Conservation (phyloP, 2,329 filamentous ascomycete species). For the Xylaria multiplex region DNA sequence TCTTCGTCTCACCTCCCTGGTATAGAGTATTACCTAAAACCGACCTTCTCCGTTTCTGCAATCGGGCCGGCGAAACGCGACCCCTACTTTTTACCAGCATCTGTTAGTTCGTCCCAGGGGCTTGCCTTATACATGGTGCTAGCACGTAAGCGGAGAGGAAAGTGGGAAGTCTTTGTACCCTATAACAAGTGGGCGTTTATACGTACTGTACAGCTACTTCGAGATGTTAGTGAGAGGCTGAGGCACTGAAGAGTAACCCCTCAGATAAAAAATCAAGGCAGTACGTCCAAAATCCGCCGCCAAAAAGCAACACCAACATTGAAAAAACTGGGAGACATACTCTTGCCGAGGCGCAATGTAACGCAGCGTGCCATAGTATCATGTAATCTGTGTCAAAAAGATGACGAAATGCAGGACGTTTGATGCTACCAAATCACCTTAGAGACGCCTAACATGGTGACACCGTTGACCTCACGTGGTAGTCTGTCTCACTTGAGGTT, state of each 20-base stretch:
- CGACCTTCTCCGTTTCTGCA: slow-evolving; percentile 24
- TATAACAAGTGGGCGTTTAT: slow-evolving; percentile 1
- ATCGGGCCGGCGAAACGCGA: slow-evolving; percentile 34
- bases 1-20: slow-evolving; percentile 2
- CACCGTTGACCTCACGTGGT: slow-evolving; percentile 14
- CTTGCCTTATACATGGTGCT: background rate
- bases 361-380: slow-evolving; percentile 3
- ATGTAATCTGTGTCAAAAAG: slow-evolving; percentile 12
- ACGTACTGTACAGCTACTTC: slow-evolving; percentile 32
- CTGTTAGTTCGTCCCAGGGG: slow-evolving; percentile 12
- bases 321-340: slow-evolving; percentile 7
- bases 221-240: background rate
- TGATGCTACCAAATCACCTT: slow-evolving; percentile 14
- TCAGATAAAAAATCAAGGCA: slow-evolving; percentile 5
- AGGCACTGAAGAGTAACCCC: too few relatives aligned
- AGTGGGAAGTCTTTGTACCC: slow-evolving; percentile 12
- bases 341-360: slow-evolving; percentile 4
- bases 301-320: slow-evolving; percentile 12
- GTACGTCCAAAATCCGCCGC: background rate
- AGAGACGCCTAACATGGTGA: slow-evolving; percentile 13
- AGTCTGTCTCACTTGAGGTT: slow-evolving; percentile 5
- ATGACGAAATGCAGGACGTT: slow-evolving; percentile 4
- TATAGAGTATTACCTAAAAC: slow-evolving; percentile 1
- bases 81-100: slow-evolving; percentile 12
- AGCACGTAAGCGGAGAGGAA: slow-evolving; percentile 23